Evolutionary conservation across 2,329 filamentous ascomycete species (phyloP).

Genomic region (Alternaria alternata): DNA sequence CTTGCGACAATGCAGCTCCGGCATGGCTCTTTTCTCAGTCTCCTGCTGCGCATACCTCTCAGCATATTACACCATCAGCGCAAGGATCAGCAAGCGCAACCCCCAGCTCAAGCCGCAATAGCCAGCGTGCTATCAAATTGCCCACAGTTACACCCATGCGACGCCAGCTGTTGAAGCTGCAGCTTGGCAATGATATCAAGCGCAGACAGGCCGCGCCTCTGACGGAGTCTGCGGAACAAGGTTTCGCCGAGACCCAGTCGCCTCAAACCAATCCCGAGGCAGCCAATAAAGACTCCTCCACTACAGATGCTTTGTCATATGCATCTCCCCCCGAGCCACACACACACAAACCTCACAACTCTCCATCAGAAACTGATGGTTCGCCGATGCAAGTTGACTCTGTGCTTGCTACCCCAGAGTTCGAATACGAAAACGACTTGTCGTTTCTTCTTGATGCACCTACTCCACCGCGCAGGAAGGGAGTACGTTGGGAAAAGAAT

Average conservation of each 20-base stretch:
- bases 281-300: conserved; percentile 18
- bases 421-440: conserved; percentile 26
- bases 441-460: conserved; percentile 28
- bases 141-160: conserved; percentile 19
- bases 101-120: background rate
- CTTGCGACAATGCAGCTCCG: background rate
- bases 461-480: conserved; percentile 9
- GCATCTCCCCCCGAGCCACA: background rate
- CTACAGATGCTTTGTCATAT: conserved; percentile 10
- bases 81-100: background rate
- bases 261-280: conserved; percentile 9
- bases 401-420: background rate
- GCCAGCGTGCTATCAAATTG: background rate
- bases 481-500: conserved; percentile 24
- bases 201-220: conserved; percentile 2
- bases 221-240: conserved; percentile 13
- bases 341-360: background rate
- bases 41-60: background rate
- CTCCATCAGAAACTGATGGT: background rate
- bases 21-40: background rate
- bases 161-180: conserved; percentile 18
- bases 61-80: background rate
- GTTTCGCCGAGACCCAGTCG: conserved; percentile 14
- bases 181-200: conserved; percentile 15
- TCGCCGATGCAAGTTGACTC: background rate